Base-by-base conservation (phyloP, 2,329 filamentous ascomycete species). In the Cladophialophora immunda region DNA sequence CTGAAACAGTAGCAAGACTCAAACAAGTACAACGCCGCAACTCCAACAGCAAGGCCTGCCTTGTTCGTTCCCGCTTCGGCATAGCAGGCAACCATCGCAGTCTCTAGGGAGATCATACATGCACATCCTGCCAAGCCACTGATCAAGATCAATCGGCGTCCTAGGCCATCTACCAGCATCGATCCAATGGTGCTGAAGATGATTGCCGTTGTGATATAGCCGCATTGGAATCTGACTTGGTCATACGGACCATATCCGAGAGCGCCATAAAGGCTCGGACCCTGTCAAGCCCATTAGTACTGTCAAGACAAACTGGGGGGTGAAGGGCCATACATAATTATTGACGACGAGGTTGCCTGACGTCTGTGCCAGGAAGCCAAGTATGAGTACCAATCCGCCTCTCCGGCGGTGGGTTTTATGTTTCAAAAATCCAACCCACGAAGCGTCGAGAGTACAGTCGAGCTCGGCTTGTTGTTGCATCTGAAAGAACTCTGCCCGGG, bases 401-500 rank as follows among this genome's bases (percentile, higher is more conserved):
- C 32, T 8, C 15, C 32, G 32, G 9, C 32, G 32, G 32, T 36
- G 32, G 9, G 32, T 36, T 36, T 36, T 36, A 3, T 36, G 25
- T 52, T 27, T 27, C 9, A 19, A n/a, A 52, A 52, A 27, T 52
- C 45, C 45, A 9, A 19, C 3, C 25, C n/a, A 52, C 9, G 45
- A 52, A 27, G 45, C 45, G 17, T 52, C 25, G 1, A 27, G n/a
- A 17, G 25, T 52, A n/a, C 45, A 52, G 45, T 52, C 45, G 6
- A 52, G 45, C 45, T 19, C 45, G 5, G 25, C n/a, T 17, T 52
- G 45, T 19, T 52, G n/a, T 27, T 52, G n/a, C n/a, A 52, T 52
- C 45, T 52, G 45, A 17, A 52, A 27, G 17, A 52, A 52, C 45
- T 52, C 45, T 22, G 45, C 45, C 45, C 25, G n/a, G 9, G 45